A percentile compares a stretch with the other conserved stretches of the same genome.
Conservation (phyloP, 108 stramenopile species). For the Cyclotella baltica region DNA sequence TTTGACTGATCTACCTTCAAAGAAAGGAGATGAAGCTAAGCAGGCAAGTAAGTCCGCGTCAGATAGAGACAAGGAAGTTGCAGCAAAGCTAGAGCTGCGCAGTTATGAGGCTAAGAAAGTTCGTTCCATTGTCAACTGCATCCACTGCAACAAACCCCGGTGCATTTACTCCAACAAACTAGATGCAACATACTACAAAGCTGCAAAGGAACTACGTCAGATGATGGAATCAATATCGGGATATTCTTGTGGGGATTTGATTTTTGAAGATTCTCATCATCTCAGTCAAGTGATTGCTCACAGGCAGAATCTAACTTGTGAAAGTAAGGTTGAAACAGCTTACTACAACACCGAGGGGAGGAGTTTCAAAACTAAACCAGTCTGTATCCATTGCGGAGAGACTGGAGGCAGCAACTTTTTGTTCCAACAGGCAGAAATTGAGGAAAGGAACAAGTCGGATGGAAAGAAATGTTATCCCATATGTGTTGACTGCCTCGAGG, state of each 20-base stretch:
- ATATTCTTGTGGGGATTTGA: constrained; percentile 14
- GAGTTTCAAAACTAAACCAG: neutral
- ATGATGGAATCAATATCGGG: neutral
- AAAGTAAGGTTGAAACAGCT: neutral
- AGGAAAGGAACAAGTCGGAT: neutral
- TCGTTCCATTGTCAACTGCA: neutral
- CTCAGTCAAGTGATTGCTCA: neutral
- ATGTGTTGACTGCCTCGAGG: neutral
- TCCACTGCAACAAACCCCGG: constrained; percentile 8
- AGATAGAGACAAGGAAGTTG: neutral
- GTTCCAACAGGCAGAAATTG: constrained; percentile 7
- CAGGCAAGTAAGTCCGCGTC: neutral
- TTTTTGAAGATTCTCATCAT: constrained; percentile 1
- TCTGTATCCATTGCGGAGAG: constrained; percentile 7
- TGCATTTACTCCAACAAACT: neutral
- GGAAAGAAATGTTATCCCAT: constrained; percentile 13
- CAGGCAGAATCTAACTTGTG: neutral
- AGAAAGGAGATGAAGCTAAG: neutral
- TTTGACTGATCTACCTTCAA: constrained; percentile 14
- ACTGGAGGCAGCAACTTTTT: neutral
- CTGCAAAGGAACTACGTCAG: neutral
- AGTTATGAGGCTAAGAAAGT: constrained; percentile 1
- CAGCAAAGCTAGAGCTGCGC: neutral
- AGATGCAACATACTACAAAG: neutral
- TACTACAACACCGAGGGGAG: constrained; percentile 13